Conservation (phyloP, 768 basidiomycete species). For the Kwoniella heveanensis region DNA sequence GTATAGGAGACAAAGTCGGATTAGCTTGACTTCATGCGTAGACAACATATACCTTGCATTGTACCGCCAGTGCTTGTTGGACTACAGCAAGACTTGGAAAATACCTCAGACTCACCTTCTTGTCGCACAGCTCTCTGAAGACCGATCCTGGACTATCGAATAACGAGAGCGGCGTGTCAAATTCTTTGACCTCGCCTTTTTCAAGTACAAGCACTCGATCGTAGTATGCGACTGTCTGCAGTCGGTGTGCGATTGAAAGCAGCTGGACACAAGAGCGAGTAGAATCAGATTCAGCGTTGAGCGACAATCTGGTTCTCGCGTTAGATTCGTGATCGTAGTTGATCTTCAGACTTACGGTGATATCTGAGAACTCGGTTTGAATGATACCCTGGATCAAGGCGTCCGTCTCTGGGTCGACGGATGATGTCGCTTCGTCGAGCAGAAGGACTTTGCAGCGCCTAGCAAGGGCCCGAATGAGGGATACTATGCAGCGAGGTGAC, state of each 20-base stretch:
- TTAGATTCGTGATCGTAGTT: no score
- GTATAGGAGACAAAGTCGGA: no score
- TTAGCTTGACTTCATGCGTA: not conserved
- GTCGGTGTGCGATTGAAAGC: slow-evolving; percentile 44
- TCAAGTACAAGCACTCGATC: slow-evolving; percentile 52
- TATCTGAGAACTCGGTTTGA: slow-evolving; percentile 61
- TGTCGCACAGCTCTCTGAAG: slow-evolving; percentile 31
- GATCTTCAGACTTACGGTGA: slow-evolving; percentile 45
- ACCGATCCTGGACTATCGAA: slow-evolving; percentile 21
- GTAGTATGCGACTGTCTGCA: slow-evolving; percentile 54
- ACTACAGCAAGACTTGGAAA: no score
- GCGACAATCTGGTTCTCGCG: no score
- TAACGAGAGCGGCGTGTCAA: slow-evolving; percentile 28
- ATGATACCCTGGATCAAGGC: slow-evolving; percentile 67
- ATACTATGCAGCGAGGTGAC: no score
- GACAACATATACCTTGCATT: no score
- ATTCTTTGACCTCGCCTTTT: slow-evolving; percentile 17
- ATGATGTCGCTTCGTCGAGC: slow-evolving; percentile 60
- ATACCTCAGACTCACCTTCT: slow-evolving; percentile 33
- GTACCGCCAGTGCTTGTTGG: no score
- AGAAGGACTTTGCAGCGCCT: slow-evolving; percentile 67
- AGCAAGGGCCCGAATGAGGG: slow-evolving; percentile 66
- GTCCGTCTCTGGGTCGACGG: slow-evolving; percentile 64
- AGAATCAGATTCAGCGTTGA: no score
- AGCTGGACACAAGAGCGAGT: no score